These are phyloP conservation scores for Plasmodium fragile DNA, from an alignment of 169 alveolate genomes.

Conservation along the genomic window DNA sequence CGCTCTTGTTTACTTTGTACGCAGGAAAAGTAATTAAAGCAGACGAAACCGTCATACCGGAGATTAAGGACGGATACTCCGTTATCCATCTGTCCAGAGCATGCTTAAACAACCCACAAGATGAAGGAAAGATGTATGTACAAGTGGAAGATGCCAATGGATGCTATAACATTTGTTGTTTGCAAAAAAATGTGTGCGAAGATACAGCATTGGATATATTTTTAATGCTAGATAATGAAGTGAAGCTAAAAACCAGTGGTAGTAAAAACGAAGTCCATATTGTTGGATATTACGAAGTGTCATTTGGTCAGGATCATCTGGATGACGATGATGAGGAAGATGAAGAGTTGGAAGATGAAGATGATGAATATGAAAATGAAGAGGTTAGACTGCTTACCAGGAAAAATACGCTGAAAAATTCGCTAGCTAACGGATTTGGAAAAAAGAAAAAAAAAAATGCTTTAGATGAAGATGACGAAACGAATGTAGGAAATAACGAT, in stretches of 20 bases:
- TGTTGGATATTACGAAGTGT: constrained; percentile 92
- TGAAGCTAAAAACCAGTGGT: constrained; percentile 88
- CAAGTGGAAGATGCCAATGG: constrained; percentile 89
- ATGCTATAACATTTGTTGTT: constrained; percentile 87
- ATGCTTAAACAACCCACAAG: constrained; percentile 91
- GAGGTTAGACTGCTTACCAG: constrained; percentile 82
- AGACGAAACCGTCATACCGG: constrained; percentile 79
- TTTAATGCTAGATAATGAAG: constrained; percentile 87
- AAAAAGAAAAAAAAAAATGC: constrained; percentile 37
- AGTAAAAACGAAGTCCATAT: constrained; percentile 92
- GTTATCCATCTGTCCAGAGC: constrained; percentile 90
- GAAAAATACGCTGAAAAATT: constrained; percentile 68
- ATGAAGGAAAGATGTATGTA: constrained; percentile 88
- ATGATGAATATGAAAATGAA: constrained; percentile 86
- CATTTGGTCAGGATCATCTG: constrained; percentile 89
- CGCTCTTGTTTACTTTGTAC: not conserved
- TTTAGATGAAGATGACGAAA: constrained; percentile 49
- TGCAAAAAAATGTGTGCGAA: constrained; percentile 91
- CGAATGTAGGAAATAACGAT: constrained; percentile 43
- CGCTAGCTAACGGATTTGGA: constrained; percentile 19
- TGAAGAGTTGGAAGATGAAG: constrained; percentile 84
- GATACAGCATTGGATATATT: constrained; percentile 90
- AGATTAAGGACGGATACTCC: constrained; percentile 79
- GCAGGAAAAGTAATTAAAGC: constrained; percentile 79
- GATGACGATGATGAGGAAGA: constrained; percentile 85